Evolutionary conservation across 1,139 yeast genomes (phyloP).

Genomic region (Lodderomyces oxycetoniae): DNA sequence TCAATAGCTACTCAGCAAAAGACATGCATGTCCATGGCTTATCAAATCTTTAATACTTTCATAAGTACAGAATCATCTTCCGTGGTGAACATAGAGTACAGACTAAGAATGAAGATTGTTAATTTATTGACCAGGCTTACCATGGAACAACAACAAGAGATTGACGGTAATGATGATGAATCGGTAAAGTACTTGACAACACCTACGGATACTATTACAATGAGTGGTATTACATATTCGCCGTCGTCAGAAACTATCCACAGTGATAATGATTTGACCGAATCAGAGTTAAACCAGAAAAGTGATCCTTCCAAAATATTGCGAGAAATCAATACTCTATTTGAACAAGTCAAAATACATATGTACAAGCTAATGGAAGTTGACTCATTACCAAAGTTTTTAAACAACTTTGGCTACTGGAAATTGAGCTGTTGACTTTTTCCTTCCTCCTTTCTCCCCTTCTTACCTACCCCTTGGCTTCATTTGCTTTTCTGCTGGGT

Average conservation of each 20-base stretch:
- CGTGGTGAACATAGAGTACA: constrained; percentile 66
- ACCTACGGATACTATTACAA: constrained; percentile 8
- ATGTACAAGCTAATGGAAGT: constrained; percentile 60
- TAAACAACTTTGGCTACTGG: constrained; percentile 24
- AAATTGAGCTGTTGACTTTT: too few relatives aligned
- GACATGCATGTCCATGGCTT: constrained; percentile 51
- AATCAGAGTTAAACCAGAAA: background rate
- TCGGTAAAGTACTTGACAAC: constrained; percentile 8
- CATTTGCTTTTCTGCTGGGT: too few relatives aligned
- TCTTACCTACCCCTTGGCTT: too few relatives aligned
- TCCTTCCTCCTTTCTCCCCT: too few relatives aligned
- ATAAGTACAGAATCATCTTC: constrained; percentile 67
- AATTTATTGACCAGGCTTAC: constrained; percentile 30
- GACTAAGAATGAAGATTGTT: constrained; percentile 46
- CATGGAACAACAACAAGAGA: background rate
- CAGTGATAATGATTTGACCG: background rate
- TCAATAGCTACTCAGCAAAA: constrained; percentile 18
- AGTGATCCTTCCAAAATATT: background rate
- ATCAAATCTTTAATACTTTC: constrained; percentile 62
- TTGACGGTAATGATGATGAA: constrained; percentile 1
- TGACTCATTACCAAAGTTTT: constrained; percentile 72
- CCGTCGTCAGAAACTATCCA: background rate
- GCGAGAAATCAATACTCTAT: constrained; percentile 2
- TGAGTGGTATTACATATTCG: background rate
- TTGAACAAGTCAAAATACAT: constrained; percentile 19